phyloP scores from a whole-genome alignment of 768 basidiomycete genomes.

The Macrocybe gigantea region DNA sequence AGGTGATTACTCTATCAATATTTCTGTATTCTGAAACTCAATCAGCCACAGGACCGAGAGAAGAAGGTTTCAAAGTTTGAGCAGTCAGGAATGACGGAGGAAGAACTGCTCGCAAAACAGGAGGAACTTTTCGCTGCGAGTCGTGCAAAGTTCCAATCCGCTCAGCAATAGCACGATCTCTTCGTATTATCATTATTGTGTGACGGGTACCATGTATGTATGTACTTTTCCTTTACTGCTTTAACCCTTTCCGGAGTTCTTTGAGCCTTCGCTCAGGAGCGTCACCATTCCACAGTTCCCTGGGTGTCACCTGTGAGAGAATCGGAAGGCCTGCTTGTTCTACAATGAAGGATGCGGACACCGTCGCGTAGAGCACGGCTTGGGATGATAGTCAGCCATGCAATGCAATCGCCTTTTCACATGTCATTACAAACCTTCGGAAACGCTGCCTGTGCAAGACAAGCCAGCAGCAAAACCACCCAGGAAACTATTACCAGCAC shows the following conservation, averaged over 20 bases:
- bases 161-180: conserved; percentile 37
- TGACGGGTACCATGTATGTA: conserved; percentile 20
- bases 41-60: conserved; percentile 63
- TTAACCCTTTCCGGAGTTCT: conserved; percentile 38
- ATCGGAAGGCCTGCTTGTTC: conserved; percentile 77
- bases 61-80: conserved; percentile 90
- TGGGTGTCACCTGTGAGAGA: conserved; percentile 25
- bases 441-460: conserved; percentile 50
- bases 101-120: conserved; percentile 83
- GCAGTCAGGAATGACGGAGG: conserved; percentile 84
- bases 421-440: conserved; percentile 44
- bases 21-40: conserved; percentile 1
- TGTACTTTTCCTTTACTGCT: conserved; percentile 24
- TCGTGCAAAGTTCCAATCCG: conserved; percentile 70
- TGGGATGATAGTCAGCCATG: background rate
- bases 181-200: conserved; percentile 12
- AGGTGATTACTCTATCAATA: conserved; percentile 42
- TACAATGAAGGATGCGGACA: conserved; percentile 78
- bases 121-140: conserved; percentile 92
- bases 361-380: conserved; percentile 67
- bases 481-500: conserved; percentile 88
- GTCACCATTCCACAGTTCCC: conserved; percentile 65
- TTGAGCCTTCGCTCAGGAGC: conserved; percentile 52
- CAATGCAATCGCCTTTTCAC: conserved; percentile 3
- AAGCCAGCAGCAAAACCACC: conserved; percentile 81